Evolutionary conservation across 176 grass and related monocot species (phyloP).

Genomic region (Hordeum marinum): DNA sequence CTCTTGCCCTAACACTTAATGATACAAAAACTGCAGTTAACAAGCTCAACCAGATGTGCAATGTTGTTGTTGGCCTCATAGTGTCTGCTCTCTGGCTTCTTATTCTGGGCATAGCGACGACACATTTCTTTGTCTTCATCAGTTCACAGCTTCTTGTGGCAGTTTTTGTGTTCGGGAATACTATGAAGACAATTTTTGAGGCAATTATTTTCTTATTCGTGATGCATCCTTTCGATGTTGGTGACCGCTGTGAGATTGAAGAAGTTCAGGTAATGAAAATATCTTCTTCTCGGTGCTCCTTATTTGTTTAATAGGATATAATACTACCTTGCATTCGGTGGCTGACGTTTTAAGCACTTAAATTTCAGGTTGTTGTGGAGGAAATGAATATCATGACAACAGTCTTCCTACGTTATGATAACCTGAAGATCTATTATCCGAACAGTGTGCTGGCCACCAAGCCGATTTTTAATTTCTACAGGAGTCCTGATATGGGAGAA

Average conservation of each 20-base stretch:
- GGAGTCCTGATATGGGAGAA: conserved; percentile 79
- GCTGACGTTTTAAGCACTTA: background rate
- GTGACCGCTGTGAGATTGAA: conserved; percentile 64
- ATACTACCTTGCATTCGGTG: background rate
- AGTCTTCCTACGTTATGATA: conserved; percentile 55
- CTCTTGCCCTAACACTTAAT: conserved; percentile 57
- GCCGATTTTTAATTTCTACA: conserved; percentile 58
- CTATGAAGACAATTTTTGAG: conserved; percentile 68
- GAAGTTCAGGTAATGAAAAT: conserved; percentile 39
- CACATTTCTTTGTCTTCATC: conserved; percentile 62
- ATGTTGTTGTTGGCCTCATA: conserved; percentile 39
- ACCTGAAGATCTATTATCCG: conserved; percentile 70
- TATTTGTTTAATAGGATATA: background rate
- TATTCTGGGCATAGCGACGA: conserved; percentile 51
- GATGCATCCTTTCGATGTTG: conserved; percentile 78
- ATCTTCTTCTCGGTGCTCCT: background rate
- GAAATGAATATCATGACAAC: conserved; percentile 78
- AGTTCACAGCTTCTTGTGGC: conserved; percentile 62
- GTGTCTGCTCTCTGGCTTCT: conserved; percentile 55
- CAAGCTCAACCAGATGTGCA: conserved; percentile 56
- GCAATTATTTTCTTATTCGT: conserved; percentile 61
- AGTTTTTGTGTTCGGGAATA: conserved; percentile 78
- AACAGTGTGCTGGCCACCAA: conserved; percentile 62
- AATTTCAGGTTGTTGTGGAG: conserved; percentile 55
- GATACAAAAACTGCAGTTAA: conserved; percentile 74